Evolutionary conservation across 2,329 filamentous ascomycete genomes (phyloP), one percentile per base, ranked within the genome.

Genomic region (Blastomyces silverae): DNA sequence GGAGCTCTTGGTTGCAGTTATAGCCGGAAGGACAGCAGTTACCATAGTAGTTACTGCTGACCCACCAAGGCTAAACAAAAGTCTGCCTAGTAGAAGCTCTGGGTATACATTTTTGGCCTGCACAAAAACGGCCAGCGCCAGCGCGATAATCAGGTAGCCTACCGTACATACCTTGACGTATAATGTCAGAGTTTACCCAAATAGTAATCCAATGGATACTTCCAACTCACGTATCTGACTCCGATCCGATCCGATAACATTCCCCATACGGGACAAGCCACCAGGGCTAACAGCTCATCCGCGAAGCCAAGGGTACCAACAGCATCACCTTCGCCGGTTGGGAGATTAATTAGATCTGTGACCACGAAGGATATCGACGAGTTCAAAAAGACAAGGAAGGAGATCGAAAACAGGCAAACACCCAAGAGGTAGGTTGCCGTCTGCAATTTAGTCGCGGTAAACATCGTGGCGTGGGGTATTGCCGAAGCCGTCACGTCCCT

Each of bases 41-140:
- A 99, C 94, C 94, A 99, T 99, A 0, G 94, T 97, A 17, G 92
- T 92, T 83, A 90, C 87, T 28, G 93, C 94, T n/a, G 92, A 92
- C 25, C 90, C 94, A 31, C 94, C 94, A 22, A 97, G 71, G 69
- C 92, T 94, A 77, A 99, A 99, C 64, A 95, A 80, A 61, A 97
- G 81, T 69, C 94, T 84, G 64, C 90, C 92, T 53, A 97, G 79
- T 64, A 97, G 80, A 69, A 99, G 81, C 75, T 96, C 88, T 11
- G 94, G 93, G 77, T 96, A 97, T 10, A 97, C 86, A 77, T 92
- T 91, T 70, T 81, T 83, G 37, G 91, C 91, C 81, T 95, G 91
- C 34, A 97, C 92, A 72, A 96, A 90, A 17, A 92, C 75, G 57
- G 89, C 84, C 66, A 99, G 78, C 25, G 91, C 85, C 15, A 92